These are phyloP conservation scores for Mycena sp. DNA, from an alignment of 1,284 basidiomycete genomes.

Conservation along the genomic window DNA sequence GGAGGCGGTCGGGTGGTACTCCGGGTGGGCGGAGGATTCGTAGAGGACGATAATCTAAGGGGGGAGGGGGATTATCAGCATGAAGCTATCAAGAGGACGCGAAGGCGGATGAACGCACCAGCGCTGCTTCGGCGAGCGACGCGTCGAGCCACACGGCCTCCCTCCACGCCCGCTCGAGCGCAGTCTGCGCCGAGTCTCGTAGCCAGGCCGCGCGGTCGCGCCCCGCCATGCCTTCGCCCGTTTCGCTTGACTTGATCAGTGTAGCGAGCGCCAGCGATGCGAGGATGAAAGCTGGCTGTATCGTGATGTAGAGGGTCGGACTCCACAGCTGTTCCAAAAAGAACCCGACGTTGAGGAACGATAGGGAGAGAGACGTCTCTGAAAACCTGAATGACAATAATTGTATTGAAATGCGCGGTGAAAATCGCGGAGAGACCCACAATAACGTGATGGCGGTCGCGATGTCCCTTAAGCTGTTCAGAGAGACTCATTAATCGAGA, in stretches of 20 bases:
- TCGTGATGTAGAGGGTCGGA: conserved; percentile 56
- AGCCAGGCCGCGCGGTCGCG: conserved; percentile 58
- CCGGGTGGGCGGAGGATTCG: conserved; percentile 74
- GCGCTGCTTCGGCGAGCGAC: conserved; percentile 75
- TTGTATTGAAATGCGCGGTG: background rate
- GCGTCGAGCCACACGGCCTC: conserved; percentile 63
- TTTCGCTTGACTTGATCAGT: conserved; percentile 77
- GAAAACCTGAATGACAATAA: conserved; percentile 43
- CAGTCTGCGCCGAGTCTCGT: conserved; percentile 62
- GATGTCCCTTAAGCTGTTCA: conserved; percentile 12
- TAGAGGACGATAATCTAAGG: conserved; percentile 76
- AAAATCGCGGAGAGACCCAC: conserved; percentile 13
- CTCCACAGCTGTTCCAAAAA: conserved; percentile 64
- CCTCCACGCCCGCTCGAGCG: conserved; percentile 59
- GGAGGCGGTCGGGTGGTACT: conserved; percentile 63
- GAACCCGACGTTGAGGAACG: conserved; percentile 67
- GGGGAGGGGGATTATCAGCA: conserved; percentile 6
- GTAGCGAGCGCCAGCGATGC: conserved; percentile 74
- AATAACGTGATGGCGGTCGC: conserved; percentile 36
- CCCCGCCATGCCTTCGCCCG: conserved; percentile 65
- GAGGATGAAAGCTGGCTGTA: conserved; percentile 77
- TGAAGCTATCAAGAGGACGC: conserved; percentile 8
- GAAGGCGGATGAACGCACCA: conserved; percentile 57
- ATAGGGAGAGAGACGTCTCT: conserved; percentile 66
- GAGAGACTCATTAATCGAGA: background rate